Evolutionary conservation across 371 early-diverging fungal genomes (phyloP).

Genomic region (Rozella allomycis): DNA sequence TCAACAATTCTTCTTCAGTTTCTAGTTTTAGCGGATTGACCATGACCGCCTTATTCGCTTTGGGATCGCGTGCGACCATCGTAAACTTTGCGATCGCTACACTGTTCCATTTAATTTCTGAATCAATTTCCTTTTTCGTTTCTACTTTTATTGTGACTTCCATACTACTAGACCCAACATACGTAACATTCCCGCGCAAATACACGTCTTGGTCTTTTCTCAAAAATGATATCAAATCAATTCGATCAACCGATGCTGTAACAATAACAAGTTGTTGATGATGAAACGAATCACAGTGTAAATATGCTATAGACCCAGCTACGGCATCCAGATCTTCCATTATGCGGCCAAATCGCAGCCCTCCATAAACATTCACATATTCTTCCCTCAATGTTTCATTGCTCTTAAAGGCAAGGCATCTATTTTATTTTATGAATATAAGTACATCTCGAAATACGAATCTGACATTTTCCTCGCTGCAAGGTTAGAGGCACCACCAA

Average conservation of each 20-base stretch:
- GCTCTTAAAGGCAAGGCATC: slow-evolving; percentile 51
- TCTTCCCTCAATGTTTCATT: slow-evolving; percentile 46
- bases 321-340: slow-evolving; percentile 61
- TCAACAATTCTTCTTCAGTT: slow-evolving; percentile 41
- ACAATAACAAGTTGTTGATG: not conserved
- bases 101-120: slow-evolving; percentile 8
- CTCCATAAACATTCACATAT: slow-evolving; percentile 48
- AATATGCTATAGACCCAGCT: slow-evolving; percentile 55
- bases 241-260: slow-evolving; percentile 65
- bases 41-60: slow-evolving; percentile 39
- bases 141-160: slow-evolving; percentile 65
- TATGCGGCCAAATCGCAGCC: slow-evolving; percentile 23
- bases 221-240: slow-evolving; percentile 47
- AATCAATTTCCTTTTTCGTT: slow-evolving; percentile 9
- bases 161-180: slow-evolving; percentile 73
- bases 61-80: slow-evolving; percentile 68
- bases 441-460: slow-evolving; percentile 54
- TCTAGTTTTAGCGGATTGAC: slow-evolving; percentile 49
- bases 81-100: slow-evolving; percentile 59
- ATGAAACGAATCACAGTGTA: slow-evolving; percentile 30
- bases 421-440: too few species aligned
- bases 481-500: too few species aligned
- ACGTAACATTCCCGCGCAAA: slow-evolving; percentile 46
- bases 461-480: too few species aligned
- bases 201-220: slow-evolving; percentile 42